Evolutionary conservation across 345 rosid genomes (phyloP), one percentile per base, ranked within the genome.

Genomic region (Clarkia xantiana): DNA sequence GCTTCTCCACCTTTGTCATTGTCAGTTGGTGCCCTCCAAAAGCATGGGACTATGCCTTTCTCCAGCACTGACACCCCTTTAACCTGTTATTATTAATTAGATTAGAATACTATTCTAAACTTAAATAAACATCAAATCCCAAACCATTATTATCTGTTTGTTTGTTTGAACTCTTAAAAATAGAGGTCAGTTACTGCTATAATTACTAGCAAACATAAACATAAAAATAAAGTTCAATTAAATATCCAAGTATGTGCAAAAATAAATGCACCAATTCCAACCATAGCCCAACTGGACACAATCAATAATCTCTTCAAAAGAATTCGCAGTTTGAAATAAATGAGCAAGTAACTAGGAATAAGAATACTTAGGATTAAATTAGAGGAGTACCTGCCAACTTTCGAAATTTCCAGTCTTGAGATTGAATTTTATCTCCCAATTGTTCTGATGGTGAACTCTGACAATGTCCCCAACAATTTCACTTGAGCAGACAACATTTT

Each of bases 1-100:
- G 61, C 69, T 7, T 55, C 93, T 62, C 98, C 96, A 52, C 98
- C 98, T 63, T 84, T 86, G 71, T 91, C 98, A 56, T 91, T 91
- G 64, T 91, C 96, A 11, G 85, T 84, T 9, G 90, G 93, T 62
- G 96, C 98, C 65, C 98, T 72, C 96, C 98, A 86, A 71, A 91
- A 78, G 75, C 93, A 84, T 34, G 98, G 96, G 44, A 75, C 54
- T 60, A 91, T 68, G 67, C 94, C 84, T 55, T 73, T 74, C 17
- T 52, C 76, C 83, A 91, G 62, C 20, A 91, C 68, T 52, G 73
- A 61, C 59, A 75, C 69, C 56, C 94, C 98, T 60, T 74, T 67
- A 51, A 80, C 76, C 98, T 91, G 66, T 20, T 7, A 54, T 8
- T n/a, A 22, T 8, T 22, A 53, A 22, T 22, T 22, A 22, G 25